phyloP scores from a whole-genome alignment of 371 early-diverging fungal species.

The Mortierella polycephala region DNA sequence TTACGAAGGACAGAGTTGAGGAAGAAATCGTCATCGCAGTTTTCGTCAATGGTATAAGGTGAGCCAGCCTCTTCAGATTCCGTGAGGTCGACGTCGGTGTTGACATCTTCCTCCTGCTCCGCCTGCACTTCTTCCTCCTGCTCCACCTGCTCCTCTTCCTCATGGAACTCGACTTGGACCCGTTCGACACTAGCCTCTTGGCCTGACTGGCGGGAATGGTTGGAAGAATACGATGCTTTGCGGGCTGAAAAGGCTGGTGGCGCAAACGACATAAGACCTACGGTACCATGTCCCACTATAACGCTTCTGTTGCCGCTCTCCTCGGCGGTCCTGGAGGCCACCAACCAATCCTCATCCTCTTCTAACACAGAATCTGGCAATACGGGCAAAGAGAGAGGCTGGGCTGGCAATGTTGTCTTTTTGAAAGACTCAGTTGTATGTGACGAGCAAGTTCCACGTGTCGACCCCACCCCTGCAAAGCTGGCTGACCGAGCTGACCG shows the following conservation, averaged over 20 bases:
- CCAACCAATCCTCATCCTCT: slow-evolving; percentile 3
- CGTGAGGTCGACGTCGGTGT: neutral
- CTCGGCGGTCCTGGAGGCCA: neutral
- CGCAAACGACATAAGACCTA: too few species aligned
- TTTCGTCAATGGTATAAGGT: slow-evolving; percentile 44
- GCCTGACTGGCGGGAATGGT: neutral
- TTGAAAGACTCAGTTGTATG: neutral
- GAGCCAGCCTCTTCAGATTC: slow-evolving; percentile 1
- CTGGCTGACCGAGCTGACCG: slow-evolving; percentile 26
- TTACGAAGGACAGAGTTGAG: slow-evolving; percentile 39
- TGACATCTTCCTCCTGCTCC: neutral
- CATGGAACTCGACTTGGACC: neutral
- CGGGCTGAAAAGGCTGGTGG: neutral
- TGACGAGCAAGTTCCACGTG: too few species aligned
- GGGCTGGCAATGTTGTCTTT: neutral
- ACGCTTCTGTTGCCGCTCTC: too few species aligned
- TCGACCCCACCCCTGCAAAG: slow-evolving; percentile 6
- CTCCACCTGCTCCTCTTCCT: neutral
- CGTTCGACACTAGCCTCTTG: neutral
- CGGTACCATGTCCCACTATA: too few species aligned
- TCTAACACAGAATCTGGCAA: slow-evolving; percentile 1
- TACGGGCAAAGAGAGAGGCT: slow-evolving; percentile 5
- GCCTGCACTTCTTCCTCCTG: too few species aligned
- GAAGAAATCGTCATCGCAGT: slow-evolving; percentile 50
- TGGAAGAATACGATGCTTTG: neutral